Evolutionary conservation across 768 basidiomycete genomes (phyloP).

Genomic region (Suillus tomentosus): DNA sequence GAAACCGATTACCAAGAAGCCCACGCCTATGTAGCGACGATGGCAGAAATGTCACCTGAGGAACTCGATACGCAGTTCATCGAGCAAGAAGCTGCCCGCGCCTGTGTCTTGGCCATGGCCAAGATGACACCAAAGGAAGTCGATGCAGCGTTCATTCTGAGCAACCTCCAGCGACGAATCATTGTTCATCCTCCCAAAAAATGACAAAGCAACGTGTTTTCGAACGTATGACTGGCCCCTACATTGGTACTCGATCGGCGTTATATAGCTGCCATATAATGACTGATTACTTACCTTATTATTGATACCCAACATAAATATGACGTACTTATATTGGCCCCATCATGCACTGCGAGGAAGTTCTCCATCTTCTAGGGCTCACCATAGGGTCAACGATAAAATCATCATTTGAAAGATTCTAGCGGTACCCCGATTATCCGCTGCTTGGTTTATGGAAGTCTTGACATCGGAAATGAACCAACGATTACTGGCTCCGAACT

Average conservation of each 20-base stretch:
- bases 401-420: neutral
- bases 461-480: constrained; percentile 8
- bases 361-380: neutral
- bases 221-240: neutral
- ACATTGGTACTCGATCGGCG: neutral
- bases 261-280: neutral
- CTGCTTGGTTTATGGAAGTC: constrained; percentile 1
- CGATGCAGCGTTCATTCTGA: constrained; percentile 7
- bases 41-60: neutral
- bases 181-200: neutral
- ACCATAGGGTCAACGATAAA: neutral
- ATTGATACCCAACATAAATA: constrained; percentile 1
- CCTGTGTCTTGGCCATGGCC: neutral
- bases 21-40: neutral
- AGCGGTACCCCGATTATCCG: constrained; percentile 7
- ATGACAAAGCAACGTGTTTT: neutral
- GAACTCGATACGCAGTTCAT: constrained; percentile 3
- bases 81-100: neutral
- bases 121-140: constrained; percentile 6
- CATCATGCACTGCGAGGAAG: neutral
- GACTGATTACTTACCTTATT: neutral
- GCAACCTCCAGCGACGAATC: neutral
- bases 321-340: neutral
- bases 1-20: neutral
- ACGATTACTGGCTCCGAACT: constrained; percentile 5